A percentile compares a stretch with the other conserved stretches of the same genome.
Evolutionary conservation across 2,329 filamentous ascomycete species (phyloP).

Genomic region (Clonostachys rosea): DNA sequence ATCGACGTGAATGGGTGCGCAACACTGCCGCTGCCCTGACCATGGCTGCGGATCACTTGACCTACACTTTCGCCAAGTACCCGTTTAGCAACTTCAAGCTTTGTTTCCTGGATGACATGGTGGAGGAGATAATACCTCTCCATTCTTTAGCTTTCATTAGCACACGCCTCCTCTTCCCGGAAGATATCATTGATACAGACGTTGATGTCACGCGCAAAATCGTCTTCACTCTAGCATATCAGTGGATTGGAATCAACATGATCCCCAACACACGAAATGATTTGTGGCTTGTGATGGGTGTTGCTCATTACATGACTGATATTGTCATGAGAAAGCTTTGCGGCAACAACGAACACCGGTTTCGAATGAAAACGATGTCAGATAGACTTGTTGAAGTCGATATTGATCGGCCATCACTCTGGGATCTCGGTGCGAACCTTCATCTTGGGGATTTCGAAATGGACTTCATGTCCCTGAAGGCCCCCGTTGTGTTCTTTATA

Average conservation of each 20-base stretch:
- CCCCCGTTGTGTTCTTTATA: constrained; percentile 87
- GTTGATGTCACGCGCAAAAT: constrained; percentile 76
- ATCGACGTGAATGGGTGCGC: constrained; percentile 73
- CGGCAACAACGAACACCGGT: constrained; percentile 92
- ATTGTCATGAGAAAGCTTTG: constrained; percentile 86
- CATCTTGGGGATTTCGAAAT: constrained; percentile 80
- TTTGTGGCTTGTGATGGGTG: constrained; percentile 84
- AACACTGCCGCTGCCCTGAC: constrained; percentile 86
- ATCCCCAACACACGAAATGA: constrained; percentile 77
- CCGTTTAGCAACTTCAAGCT: constrained; percentile 90
- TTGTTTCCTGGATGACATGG: constrained; percentile 88
- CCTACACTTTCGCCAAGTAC: constrained; percentile 82
- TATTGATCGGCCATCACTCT: constrained; percentile 74
- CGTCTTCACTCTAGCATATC: constrained; percentile 79
- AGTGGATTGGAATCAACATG: constrained; percentile 94
- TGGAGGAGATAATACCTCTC: constrained; percentile 68
- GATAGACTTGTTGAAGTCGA: constrained; percentile 81
- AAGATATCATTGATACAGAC: constrained; percentile 80
- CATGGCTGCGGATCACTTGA: constrained; percentile 85
- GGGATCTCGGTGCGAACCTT: constrained; percentile 72
- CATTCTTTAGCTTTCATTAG: constrained; percentile 87
- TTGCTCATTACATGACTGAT: constrained; percentile 93
- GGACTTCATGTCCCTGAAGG: constrained; percentile 88
- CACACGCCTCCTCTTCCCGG: constrained; percentile 77
- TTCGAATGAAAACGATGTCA: constrained; percentile 78